Evolutionary conservation across 1,284 basidiomycete genomes (phyloP).

Genomic region (Apiotrichum gamsii): DNA sequence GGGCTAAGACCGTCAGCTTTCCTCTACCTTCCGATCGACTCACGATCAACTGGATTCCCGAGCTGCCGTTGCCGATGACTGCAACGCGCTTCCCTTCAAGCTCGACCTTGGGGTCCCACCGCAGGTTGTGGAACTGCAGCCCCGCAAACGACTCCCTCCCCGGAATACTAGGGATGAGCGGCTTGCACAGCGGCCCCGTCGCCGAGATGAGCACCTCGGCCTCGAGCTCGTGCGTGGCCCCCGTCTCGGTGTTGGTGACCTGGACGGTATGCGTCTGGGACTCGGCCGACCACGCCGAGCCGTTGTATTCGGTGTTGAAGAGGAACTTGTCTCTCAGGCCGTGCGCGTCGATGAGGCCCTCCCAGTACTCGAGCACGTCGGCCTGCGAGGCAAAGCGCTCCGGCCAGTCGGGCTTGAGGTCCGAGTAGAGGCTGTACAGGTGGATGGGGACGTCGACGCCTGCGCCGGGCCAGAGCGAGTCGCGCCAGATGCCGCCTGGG

Average conservation of each 20-base stretch:
- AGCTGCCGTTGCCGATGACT: constrained; percentile 8
- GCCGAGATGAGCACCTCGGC: constrained; percentile 29
- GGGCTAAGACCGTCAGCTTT: constrained; percentile 2
- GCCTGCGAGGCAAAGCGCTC: constrained; percentile 13
- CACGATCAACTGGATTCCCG: constrained; percentile 10
- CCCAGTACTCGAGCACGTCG: constrained; percentile 25
- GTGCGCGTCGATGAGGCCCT: constrained; percentile 16
- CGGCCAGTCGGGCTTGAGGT: constrained; percentile 17
- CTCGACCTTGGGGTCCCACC: constrained; percentile 30
- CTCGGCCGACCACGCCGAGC: constrained; percentile 16
- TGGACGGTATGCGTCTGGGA: constrained; percentile 20
- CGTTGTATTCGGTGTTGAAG: constrained; percentile 18
- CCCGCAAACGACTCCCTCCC: constrained; percentile 40
- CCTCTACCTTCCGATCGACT: not conserved
- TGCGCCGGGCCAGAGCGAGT: constrained; percentile 23
- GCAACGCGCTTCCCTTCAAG: constrained; percentile 1
- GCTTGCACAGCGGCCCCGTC: constrained; percentile 25
- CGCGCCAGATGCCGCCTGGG: constrained; percentile 30
- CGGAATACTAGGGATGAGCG: constrained; percentile 33
- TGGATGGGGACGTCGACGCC: constrained; percentile 33
- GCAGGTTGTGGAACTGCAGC: constrained; percentile 34
- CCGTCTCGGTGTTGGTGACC: constrained; percentile 4
- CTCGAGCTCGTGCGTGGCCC: not conserved
- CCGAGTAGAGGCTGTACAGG: constrained; percentile 25
- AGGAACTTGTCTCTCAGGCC: constrained; percentile 13